Evolutionary conservation across 768 basidiomycete genomes (phyloP).

Genomic region (Podaxis sp.): DNA sequence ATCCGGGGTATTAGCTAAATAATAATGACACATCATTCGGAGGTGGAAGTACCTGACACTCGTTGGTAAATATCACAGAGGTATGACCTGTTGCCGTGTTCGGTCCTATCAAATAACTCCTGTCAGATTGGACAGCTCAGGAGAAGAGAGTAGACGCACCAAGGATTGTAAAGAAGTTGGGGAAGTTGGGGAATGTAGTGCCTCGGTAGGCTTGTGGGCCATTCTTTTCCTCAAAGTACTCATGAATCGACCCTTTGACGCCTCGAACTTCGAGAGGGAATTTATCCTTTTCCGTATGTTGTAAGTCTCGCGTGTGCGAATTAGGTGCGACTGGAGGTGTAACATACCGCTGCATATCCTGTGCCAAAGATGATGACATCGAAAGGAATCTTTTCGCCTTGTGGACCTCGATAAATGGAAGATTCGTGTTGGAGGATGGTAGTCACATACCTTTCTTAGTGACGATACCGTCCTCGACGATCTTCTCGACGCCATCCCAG

Average conservation of each 20-base stretch:
- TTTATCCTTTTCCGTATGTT: slow-evolving; percentile 23
- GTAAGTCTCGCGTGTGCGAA: not conserved
- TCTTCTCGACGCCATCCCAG: slow-evolving; percentile 38
- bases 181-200: slow-evolving; percentile 44
- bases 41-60: slow-evolving; percentile 32
- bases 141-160: slow-evolving; percentile 26
- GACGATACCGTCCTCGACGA: slow-evolving; percentile 42
- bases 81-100: slow-evolving; percentile 45
- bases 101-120: slow-evolving; percentile 31
- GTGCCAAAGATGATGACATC: slow-evolving; percentile 43
- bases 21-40: too few species aligned
- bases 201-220: slow-evolving; percentile 47
- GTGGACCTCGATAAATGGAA: not conserved
- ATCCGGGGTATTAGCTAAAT: too few species aligned
- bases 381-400: slow-evolving; percentile 33
- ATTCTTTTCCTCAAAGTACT: slow-evolving; percentile 37
- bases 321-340: not conserved
- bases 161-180: slow-evolving; percentile 41
- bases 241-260: slow-evolving; percentile 32
- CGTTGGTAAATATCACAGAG: slow-evolving; percentile 43
- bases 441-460: slow-evolving; percentile 35
- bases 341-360: slow-evolving; percentile 30
- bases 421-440: not conserved
- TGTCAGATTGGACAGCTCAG: not conserved
- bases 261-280: slow-evolving; percentile 36